These are phyloP conservation scores for Somion occarium DNA, from an alignment of 1,284 basidiomycete genomes.

Conservation along the genomic window DNA sequence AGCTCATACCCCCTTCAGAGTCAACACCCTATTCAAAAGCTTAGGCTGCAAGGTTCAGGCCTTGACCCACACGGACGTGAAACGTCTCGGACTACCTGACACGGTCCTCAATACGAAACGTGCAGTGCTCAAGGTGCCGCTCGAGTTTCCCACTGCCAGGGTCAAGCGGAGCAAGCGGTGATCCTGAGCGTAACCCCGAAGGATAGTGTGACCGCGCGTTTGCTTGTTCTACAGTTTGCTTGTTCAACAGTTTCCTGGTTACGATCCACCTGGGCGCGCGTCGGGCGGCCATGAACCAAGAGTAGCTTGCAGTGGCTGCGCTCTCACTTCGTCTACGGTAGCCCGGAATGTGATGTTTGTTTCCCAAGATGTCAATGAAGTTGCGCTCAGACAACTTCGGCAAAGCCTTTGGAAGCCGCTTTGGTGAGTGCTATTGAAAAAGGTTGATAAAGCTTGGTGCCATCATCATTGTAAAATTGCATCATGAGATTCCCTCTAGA, in stretches of 20 bases:
- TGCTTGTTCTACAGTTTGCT: not conserved
- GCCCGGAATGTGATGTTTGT: too few species aligned
- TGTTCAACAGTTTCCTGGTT: not conserved
- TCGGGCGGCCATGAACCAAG: not conserved
- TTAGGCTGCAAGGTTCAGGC: slow-evolving; percentile 68
- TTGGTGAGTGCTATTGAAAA: too few species aligned
- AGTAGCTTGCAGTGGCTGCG: not conserved
- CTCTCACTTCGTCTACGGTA: not conserved
- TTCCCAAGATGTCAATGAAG: too few species aligned
- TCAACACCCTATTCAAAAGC: slow-evolving; percentile 49
- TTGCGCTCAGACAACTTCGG: too few species aligned
- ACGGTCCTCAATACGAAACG: slow-evolving; percentile 55
- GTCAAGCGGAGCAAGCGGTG: slow-evolving; percentile 31
- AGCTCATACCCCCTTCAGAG: slow-evolving; percentile 26
- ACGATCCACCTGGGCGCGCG: too few species aligned
- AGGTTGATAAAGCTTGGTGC: too few species aligned
- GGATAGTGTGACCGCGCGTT: not conserved
- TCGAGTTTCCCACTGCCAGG: slow-evolving; percentile 71
- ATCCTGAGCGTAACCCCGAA: not conserved
- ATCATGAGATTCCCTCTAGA: too few species aligned
- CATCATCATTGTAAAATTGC: too few species aligned
- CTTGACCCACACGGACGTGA: slow-evolving; percentile 58
- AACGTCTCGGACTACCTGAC: slow-evolving; percentile 60
- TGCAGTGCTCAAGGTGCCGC: slow-evolving; percentile 69
- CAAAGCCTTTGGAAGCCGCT: too few species aligned